Evolutionary conservation across 2,329 filamentous ascomycete genomes (phyloP).

Genomic region (Alternaria longipes): DNA sequence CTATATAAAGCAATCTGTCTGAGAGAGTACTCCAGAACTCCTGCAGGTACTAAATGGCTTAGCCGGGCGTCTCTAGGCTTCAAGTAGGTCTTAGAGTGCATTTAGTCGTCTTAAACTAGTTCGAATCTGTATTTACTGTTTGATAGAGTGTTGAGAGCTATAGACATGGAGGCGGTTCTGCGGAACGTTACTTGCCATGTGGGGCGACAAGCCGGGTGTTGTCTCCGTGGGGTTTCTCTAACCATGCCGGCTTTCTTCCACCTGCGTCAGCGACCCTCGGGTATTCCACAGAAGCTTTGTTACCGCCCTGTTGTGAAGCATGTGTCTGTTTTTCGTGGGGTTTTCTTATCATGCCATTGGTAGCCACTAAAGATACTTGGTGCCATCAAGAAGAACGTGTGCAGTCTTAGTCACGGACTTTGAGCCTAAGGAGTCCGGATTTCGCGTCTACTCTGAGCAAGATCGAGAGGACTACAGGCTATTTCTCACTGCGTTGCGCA

Average conservation of each 20-base stretch:
- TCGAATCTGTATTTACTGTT: conserved; percentile 4
- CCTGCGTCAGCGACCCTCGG: background rate
- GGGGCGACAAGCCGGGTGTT: conserved; percentile 14
- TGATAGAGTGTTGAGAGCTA: background rate
- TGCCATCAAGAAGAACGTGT: background rate
- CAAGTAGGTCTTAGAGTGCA: conserved; percentile 5
- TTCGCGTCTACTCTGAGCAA: background rate
- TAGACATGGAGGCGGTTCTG: conserved; percentile 8
- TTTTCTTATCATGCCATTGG: background rate
- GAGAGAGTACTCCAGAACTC: conserved; percentile 19
- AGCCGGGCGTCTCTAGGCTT: conserved; percentile 8
- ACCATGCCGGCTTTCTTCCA: background rate
- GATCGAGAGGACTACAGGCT: background rate
- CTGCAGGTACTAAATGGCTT: conserved; percentile 13
- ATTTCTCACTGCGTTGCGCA: background rate
- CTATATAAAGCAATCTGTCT: conserved; percentile 32
- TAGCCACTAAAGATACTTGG: background rate
- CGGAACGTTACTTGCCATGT: conserved; percentile 12
- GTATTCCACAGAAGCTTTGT: background rate
- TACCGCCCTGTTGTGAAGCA: background rate
- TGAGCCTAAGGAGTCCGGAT: background rate
- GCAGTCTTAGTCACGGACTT: background rate
- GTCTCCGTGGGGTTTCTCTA: background rate
- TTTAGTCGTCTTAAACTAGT: background rate
- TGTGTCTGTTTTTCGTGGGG: background rate